Base-by-base conservation (phyloP, 2,329 filamentous ascomycete genomes). In the Cladosporium sp. region DNA sequence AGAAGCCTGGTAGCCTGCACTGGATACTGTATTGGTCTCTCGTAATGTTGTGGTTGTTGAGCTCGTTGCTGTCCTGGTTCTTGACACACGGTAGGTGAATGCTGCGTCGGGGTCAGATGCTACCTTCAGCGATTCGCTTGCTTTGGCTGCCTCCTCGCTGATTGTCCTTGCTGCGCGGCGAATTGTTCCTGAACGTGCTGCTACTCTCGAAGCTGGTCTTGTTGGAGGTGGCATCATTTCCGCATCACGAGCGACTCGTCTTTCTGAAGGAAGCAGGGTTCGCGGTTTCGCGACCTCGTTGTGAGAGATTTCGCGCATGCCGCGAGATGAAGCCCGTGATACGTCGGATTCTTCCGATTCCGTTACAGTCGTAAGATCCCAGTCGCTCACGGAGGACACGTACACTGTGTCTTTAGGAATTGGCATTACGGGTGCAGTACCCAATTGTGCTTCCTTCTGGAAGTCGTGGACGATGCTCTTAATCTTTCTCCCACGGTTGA, bases 391-490 rank as follows among this genome's bases (percentile, higher is more conserved):
- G 20, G 64, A 65, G 9, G 68, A 77, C 5, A 76, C 69, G 60
- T 80, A 80, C 3, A 80, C 77, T 4, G 71, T 72, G 39, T 78
- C 77, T 35, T 73, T 71, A 2, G 76, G 74, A 56, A 80, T 78
- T 1, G 78, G 78, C 59, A 80, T 76, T 22, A 74, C 75, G 1
- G 78, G 78, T 57, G 77, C 73, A 34, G 75, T 75, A 22, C 77
- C 77, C 25, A 72, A 71, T 56, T 76, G 73, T 25, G 78, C 75
- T 62, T 80, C 78, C 58, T 73, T 75, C 57, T 78, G 76, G 62
- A 78, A 78, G 53, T 80, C 78, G 50, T 75, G 71, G 17, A 79
- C 77, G 5, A 80, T 75, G 32, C 77, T 79, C 60, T 76, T 75
- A 59, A 79, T 75, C 52, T 74, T 73, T 61, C 74, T 74, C 48